Conservation (phyloP, 305 asterid genomes). For the Salvia sclarea region DNA sequence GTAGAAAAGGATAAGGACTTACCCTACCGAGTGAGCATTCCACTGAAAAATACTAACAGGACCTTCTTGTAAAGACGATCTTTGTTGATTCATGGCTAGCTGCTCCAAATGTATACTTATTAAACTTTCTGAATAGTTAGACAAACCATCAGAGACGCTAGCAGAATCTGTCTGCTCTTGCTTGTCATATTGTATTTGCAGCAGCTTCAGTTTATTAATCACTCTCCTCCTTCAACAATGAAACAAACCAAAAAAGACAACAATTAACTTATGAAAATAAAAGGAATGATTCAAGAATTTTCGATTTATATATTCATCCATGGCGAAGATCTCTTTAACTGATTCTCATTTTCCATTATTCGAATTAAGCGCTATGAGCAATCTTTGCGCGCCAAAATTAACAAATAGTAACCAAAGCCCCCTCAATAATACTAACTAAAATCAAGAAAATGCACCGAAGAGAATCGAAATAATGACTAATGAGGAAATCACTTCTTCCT, state of each 20-base stretch:
- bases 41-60: constrained; percentile 57
- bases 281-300: neutral
- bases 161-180: constrained; percentile 42
- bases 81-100: constrained; percentile 67
- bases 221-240: constrained; percentile 53
- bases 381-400: neutral
- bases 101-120: constrained; percentile 58
- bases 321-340: too few species aligned
- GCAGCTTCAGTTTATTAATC: constrained; percentile 66
- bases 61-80: constrained; percentile 52
- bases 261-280: neutral
- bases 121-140: constrained; percentile 40
- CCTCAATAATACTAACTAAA: neutral
- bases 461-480: neutral
- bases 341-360: constrained; percentile 1
- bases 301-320: constrained; percentile 1
- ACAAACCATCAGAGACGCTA: constrained; percentile 37
- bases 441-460: neutral
- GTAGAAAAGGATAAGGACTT: constrained; percentile 29
- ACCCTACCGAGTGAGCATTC: constrained; percentile 87
- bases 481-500: neutral
- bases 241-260: constrained; percentile 7
- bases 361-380: neutral
- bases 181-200: constrained; percentile 59
- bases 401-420: neutral